These are phyloP conservation scores for Sporothrix pseudoabietina DNA, from an alignment of 2,329 filamentous ascomycete genomes.

Conservation along the genomic window DNA sequence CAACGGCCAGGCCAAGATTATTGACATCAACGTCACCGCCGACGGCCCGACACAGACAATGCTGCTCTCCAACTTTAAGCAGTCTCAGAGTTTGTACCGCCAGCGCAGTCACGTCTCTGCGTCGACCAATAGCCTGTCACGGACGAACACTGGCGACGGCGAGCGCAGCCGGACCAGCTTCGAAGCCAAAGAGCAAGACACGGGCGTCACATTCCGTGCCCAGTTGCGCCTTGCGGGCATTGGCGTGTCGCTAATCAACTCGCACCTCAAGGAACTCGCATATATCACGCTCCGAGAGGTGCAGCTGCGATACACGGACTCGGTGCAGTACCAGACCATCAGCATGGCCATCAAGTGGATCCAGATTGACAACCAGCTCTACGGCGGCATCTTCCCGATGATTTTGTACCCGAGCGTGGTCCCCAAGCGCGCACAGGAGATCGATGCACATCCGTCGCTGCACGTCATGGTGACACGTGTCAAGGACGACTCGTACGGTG, in stretches of 20 bases:
- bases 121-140: neutral
- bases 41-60: conserved; percentile 94
- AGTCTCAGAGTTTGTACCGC: conserved; percentile 86
- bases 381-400: conserved; percentile 97
- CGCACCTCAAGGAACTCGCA: conserved; percentile 85
- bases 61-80: conserved; percentile 90
- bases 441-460: conserved; percentile 92
- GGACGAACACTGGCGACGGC: conserved; percentile 18
- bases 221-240: conserved; percentile 87
- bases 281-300: conserved; percentile 93
- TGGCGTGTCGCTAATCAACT: conserved; percentile 90
- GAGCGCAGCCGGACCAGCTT: conserved; percentile 63
- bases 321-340: conserved; percentile 88
- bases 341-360: conserved; percentile 96
- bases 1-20: conserved; percentile 75
- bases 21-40: conserved; percentile 94
- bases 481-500: conserved; percentile 97
- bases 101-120: conserved; percentile 40
- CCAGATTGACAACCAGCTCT: conserved; percentile 97
- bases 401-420: conserved; percentile 96
- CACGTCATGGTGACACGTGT: conserved; percentile 89
- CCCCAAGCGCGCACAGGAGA: conserved; percentile 93
- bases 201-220: conserved; percentile 83
- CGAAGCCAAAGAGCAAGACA: conserved; percentile 91
- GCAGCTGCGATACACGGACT: conserved; percentile 87